Conservation (phyloP, 2,329 filamentous ascomycete species). For the Botrytis fragariae region DNA sequence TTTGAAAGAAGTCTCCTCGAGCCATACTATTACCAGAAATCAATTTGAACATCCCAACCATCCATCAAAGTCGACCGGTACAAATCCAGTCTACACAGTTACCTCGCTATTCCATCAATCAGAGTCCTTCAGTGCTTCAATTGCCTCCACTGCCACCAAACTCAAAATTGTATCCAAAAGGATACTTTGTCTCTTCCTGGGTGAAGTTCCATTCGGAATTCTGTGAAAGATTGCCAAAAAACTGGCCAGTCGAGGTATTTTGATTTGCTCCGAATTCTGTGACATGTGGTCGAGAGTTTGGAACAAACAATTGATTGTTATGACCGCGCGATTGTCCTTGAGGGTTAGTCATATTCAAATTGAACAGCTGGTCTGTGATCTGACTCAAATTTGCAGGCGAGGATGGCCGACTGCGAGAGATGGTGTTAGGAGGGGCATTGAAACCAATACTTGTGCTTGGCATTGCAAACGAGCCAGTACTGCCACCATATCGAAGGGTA, state of each 20-base stretch:
- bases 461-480: slow-evolving; percentile 3
- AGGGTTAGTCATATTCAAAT: background rate
- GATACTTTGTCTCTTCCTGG: slow-evolving; percentile 7
- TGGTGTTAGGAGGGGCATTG: slow-evolving; percentile 12
- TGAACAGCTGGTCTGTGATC: background rate
- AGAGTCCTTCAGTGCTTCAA: background rate
- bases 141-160: background rate
- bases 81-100: background rate
- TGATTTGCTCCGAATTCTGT: background rate
- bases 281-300: background rate
- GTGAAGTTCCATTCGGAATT: slow-evolving; percentile 5
- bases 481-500: slow-evolving; percentile 8
- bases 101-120: background rate
- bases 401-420: slow-evolving; percentile 16
- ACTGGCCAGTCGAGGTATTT: background rate
- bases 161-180: slow-evolving; percentile 4
- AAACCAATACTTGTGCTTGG: slow-evolving; percentile 5
- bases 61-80: background rate
- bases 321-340: slow-evolving; percentile 4
- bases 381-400: slow-evolving; percentile 11
- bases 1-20: background rate
- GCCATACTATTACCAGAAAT: background rate
- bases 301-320: slow-evolving; percentile 12
- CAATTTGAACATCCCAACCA: background rate
- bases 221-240: background rate